These are phyloP conservation scores for Epicoccum nigrum DNA, from an alignment of 2,329 filamentous ascomycete genomes.

Conservation along the genomic window DNA sequence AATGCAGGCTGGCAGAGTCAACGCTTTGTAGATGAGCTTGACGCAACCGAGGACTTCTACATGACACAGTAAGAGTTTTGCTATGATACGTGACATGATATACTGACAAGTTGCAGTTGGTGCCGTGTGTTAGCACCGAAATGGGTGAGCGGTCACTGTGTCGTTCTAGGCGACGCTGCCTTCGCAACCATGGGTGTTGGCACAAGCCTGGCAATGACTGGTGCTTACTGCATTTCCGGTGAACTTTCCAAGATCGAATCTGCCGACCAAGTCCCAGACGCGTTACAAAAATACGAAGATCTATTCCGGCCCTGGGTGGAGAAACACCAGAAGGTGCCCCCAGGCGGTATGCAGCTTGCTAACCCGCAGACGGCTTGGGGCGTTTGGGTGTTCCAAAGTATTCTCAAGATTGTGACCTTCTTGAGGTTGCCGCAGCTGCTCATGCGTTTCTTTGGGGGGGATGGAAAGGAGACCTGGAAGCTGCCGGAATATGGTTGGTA, in stretches of 20 bases:
- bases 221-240: conserved; percentile 49
- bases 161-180: conserved; percentile 61
- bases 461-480: conserved; percentile 15
- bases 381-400: conserved; percentile 25
- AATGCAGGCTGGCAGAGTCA: conserved; percentile 56
- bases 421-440: conserved; percentile 8
- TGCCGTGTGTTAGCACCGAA: conserved; percentile 53
- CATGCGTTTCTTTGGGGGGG: conserved; percentile 3
- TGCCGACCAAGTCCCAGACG: conserved; percentile 24
- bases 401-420: conserved; percentile 18
- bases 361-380: conserved; percentile 43
- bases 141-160: conserved; percentile 57
- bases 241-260: conserved; percentile 39
- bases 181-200: conserved; percentile 43
- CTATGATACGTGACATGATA: no score
- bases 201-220: conserved; percentile 45
- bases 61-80: conserved; percentile 9
- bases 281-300: conserved; percentile 32
- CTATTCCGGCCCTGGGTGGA: conserved; percentile 24
- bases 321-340: conserved; percentile 17
- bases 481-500: conserved; percentile 24
- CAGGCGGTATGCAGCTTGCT: conserved; percentile 29
- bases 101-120: conserved; percentile 55
- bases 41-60: conserved; percentile 29
- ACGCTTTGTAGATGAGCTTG: conserved; percentile 53